phyloP scores from a whole-genome alignment of 1,284 basidiomycete species.

The Salmacisia buchloeana region DNA sequence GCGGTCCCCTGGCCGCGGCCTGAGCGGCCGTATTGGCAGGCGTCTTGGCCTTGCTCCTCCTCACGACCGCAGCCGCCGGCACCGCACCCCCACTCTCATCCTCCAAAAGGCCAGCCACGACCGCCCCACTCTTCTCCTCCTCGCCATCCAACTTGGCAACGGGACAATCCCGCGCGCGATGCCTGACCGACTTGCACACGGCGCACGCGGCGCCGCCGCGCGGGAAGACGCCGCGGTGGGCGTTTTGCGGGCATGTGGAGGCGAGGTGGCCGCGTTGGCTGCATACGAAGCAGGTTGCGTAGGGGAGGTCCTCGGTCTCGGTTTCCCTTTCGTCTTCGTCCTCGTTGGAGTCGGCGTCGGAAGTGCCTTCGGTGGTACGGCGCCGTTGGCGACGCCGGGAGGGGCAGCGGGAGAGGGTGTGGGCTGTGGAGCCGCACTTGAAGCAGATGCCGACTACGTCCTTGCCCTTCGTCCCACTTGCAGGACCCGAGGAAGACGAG shows the following conservation, averaged over 20 bases:
- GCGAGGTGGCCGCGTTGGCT: conserved; percentile 71
- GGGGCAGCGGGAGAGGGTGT: conserved; percentile 70
- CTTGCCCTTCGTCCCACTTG: conserved; percentile 38
- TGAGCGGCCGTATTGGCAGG: too few species aligned
- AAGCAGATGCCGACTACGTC: conserved; percentile 38
- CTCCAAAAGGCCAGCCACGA: background rate
- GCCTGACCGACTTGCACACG: conserved; percentile 73
- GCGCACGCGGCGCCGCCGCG: conserved; percentile 88
- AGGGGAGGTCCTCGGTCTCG: conserved; percentile 58
- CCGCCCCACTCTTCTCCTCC: background rate
- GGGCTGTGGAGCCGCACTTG: conserved; percentile 76
- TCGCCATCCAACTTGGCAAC: conserved; percentile 57
- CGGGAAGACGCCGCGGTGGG: conserved; percentile 75
- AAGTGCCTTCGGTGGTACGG: conserved; percentile 49
- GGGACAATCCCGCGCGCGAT: conserved; percentile 77
- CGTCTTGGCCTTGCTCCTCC: too few species aligned
- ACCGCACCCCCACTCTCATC: conserved; percentile 7
- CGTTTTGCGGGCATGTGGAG: conserved; percentile 73
- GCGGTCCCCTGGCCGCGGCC: too few species aligned
- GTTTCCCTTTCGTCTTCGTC: conserved; percentile 13
- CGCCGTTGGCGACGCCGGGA: background rate
- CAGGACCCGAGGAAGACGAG: conserved; percentile 12
- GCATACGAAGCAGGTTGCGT: conserved; percentile 87
- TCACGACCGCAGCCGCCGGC: background rate
- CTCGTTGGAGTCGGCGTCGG: conserved; percentile 54